Conservation (phyloP, 2,329 filamentous ascomycete species). For the Lecanicillium sp. region DNA sequence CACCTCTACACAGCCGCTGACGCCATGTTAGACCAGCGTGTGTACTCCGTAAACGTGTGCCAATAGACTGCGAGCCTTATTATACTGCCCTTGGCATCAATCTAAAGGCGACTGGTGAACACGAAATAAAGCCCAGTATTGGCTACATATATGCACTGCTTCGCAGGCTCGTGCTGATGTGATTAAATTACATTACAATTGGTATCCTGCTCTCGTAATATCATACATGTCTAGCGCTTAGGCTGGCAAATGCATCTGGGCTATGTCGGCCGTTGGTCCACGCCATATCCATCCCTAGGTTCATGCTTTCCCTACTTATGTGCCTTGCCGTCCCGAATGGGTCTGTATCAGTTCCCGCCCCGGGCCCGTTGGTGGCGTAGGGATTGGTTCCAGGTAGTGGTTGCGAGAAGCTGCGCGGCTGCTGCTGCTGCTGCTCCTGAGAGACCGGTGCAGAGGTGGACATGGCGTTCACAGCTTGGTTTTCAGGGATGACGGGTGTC, state of each 20-base stretch:
- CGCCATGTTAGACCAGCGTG: too few species aligned
- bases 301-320: slow-evolving; percentile 63
- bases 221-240: slow-evolving; percentile 54
- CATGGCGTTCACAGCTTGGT: slow-evolving; percentile 16
- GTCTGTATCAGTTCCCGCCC: slow-evolving; percentile 25
- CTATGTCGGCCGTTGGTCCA: slow-evolving; percentile 67
- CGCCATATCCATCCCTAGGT: slow-evolving; percentile 54
- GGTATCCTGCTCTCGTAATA: slow-evolving; percentile 16
- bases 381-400: slow-evolving; percentile 45
- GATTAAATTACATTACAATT: slow-evolving; percentile 4
- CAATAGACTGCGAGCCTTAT: too few species aligned
- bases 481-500: slow-evolving; percentile 21
- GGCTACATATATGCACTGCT: too few species aligned
- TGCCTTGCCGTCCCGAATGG: slow-evolving; percentile 28
- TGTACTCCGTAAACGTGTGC: too few species aligned
- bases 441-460: slow-evolving; percentile 11
- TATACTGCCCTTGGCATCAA: too few species aligned
- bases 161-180: too few species aligned
- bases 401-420: slow-evolving; percentile 22
- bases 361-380: slow-evolving; percentile 34
- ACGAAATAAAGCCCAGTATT: too few species aligned
- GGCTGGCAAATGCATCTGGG: slow-evolving; percentile 70
- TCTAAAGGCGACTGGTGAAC: too few species aligned
- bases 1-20: too few species aligned
- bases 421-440: slow-evolving; percentile 17